phyloP scores from a whole-genome alignment of 2,329 filamentous ascomycete genomes.

The Elsinoe perseae region DNA sequence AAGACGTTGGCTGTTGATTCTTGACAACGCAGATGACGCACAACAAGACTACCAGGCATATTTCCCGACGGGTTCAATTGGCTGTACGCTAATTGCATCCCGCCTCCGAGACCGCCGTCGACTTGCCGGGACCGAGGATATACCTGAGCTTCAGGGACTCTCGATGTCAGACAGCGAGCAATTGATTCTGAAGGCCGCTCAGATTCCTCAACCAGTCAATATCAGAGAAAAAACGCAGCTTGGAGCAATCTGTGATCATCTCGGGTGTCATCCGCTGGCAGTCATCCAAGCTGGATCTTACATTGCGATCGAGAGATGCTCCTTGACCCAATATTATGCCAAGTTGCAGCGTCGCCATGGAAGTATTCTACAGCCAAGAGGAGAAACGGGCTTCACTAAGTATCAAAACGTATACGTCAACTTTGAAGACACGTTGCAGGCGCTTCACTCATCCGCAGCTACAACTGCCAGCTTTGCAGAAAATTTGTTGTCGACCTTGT shows the following conservation, averaged over 20 bases:
- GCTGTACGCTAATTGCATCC: not conserved
- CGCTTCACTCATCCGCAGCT: not conserved
- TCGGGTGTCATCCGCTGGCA: not conserved
- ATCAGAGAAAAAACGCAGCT: not conserved
- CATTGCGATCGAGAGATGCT: not conserved
- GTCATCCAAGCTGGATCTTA: not conserved
- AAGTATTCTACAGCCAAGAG: not conserved
- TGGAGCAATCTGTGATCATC: not conserved
- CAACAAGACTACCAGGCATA: not conserved
- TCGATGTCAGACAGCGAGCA: not conserved
- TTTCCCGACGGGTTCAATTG: not conserved
- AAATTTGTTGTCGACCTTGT: not conserved
- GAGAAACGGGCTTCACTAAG: not conserved
- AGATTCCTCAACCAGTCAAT: not conserved
- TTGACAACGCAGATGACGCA: not conserved
- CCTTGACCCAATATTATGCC: not conserved
- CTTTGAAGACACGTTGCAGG: not conserved
- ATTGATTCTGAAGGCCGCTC: not conserved
- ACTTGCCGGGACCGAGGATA: not conserved
- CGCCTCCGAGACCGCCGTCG: not conserved
- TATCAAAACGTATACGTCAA: not conserved
- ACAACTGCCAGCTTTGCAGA: not conserved
- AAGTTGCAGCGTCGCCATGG: not conserved
- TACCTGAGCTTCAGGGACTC: not conserved
- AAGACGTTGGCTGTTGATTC: not conserved